Base-by-base conservation (phyloP, 768 basidiomycete genomes). In the Chalciporus piperatus region DNA sequence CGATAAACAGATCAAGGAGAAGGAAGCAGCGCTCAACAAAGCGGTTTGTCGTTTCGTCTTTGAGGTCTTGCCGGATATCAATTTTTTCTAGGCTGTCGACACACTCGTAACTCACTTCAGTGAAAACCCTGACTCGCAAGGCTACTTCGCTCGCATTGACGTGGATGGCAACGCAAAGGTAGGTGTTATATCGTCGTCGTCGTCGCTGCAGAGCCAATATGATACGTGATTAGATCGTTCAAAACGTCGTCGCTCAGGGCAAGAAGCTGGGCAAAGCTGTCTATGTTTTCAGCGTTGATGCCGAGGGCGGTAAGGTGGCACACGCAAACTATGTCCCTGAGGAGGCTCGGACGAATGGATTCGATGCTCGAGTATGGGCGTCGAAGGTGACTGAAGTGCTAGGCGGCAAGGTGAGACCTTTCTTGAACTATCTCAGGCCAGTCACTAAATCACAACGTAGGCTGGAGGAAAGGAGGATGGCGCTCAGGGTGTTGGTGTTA, bases 391-490 rank as follows among this genome's bases (percentile, higher is more conserved):
- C 80, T 6, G 87, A 87, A 32, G 70, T 94, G 9, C 60, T 98
- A 10, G 94, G 95, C 22, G 97, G 97, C 39, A 98, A 96, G 84
- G 93, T 92, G 60, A 60, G 64, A n/a, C 23, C 0, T 73, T 61
- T 3, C 10, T 2, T 17, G 19, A 25, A 14, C 41, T 22, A 37
- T 28, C 10, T 47, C 39, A 47, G 17, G 51, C 46, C 46, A 41
- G 9, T 41, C 28, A 66, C 48, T 23, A 30, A 54, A 33, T 45
- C 22, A 51, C 35, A 25, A 52, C 48, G 47, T 50, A 94, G 92
- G 92, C 92, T 46, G 97, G 97, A 48, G 97, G 97, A 13, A 98
- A 95, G 70, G 92, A 92, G 52, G 97, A 98, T 33, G 79, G 82
- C 49, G 88, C 89, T 2, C 92, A 95, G 63, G 97, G 97, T 22